Evolutionary conservation across 208 protist species (phyloP), one percentile per base, ranked within the genome.

Genomic region (Wallacemonas sp.): DNA sequence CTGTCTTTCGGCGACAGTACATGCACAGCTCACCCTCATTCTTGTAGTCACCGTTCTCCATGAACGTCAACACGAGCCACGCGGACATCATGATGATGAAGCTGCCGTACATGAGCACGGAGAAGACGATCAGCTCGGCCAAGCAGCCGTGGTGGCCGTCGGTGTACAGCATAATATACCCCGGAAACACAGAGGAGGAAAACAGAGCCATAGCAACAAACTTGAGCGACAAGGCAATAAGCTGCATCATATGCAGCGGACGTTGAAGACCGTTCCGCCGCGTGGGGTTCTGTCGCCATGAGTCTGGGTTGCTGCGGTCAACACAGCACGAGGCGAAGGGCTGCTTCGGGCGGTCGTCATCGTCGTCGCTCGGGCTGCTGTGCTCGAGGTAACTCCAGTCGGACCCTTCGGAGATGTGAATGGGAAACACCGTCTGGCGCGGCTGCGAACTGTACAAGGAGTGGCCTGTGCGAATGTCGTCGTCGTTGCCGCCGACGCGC

Each of bases 171-270:
- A 83, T 37, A 19, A 77, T 32, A 57, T 84, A 85, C 4, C 55
- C 73, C 0, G 76, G 70, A 8, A 90, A 55, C 3, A 89, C 57
- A 27, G 73, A 57, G 36, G 73, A 66, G 54, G 53, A 85, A 65
- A 83, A 90, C 21, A 90, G 59, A n/a, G 54, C 37, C n/a, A 69
- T 54, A 50, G 73, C 63, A 19, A 87, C 9, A 3, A 78, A 13
- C 50, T 77, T 79, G 27, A 85, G 55, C 19, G 74, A 37, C n/a
- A 84, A 39, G 19, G 85, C 83, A 8, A 68, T 48, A 41, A 94
- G 54, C 65, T 94, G 85, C 46, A 88, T 46, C 1, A 42, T 34
- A 68, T 94, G 82, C 44, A 91, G 60, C n/a, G 88, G 88, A 22
- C 67, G 66, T 66, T 93, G 71, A 57, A 91, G 82, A 27, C 76